Base-by-base conservation (phyloP, 768 basidiomycete species). In the Leccinum disarticulatum region DNA sequence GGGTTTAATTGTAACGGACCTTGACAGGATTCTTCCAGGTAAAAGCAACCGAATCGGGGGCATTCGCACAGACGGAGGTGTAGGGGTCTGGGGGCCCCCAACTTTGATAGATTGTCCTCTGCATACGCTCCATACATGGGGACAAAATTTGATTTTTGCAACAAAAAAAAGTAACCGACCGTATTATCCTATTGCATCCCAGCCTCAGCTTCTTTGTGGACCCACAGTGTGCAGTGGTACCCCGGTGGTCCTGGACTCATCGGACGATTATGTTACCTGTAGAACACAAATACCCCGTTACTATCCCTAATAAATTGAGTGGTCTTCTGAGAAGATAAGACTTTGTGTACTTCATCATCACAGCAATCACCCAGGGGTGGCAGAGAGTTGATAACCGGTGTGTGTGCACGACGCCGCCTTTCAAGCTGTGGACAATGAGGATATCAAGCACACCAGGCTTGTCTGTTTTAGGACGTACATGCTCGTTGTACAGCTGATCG, bases 1-100 rank as follows among this genome's bases (percentile, higher is more conserved):
- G 53, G 53, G 33, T 54, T 58, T 49, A 30, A 55, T 54, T 51
- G 50, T 1, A 22, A 52, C 49, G 56, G 50, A 52, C 49, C 35
- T 30, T 15, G 31, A 41, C 15, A 28, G 14, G 33, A 8, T 46
- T 17, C 5, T 60, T 36, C 22, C 7, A 19, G 19, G 17, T 17
- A 5, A n/a, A 35, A 19, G 36, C 17, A 10, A 30, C 46, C 33
- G n/a, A 38, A 1, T 22, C 22, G 22, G 22, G 31, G 33, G 33
- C 33, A 5, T 33, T 33, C 1, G 33, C 33, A 11, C 13, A 33
- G 33, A 33, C 31, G 11, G 31, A 13, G 1, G 11, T 5, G 31
- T 33, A 11, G 1, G 31, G 11, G 30, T 0, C 30, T 3, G 10
- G 30, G 2, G 10, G 10, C 31, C 10, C 31, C 4, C 31, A 31